Base-by-base conservation (phyloP, 371 early-diverging fungal species). In the Mucor indicus region DNA sequence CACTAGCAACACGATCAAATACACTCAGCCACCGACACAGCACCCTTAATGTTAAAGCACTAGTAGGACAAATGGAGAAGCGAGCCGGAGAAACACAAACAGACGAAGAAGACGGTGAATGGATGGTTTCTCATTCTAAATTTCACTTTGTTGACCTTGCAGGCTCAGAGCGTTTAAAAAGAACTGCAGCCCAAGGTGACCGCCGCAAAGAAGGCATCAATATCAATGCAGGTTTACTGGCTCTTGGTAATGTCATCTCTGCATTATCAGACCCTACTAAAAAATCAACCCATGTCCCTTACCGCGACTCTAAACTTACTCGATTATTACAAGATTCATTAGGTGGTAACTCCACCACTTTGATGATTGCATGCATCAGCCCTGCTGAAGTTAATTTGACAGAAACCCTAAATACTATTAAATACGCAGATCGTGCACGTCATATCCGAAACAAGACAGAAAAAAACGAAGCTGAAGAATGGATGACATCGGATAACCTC, bases 81-180 rank as follows among this genome's bases (percentile, higher is more conserved):
- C 59, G 50, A 7, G 15, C 53, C 19, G 49, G 50, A 17, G 27
- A 38, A 10, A 31, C 42, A n/a, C 31, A 55, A 53, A 29, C 50
- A 20, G 48, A 53, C 5, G 44, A 62, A 61, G 49, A 55, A 12
- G 68, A 67, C 5, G 63, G 71, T 5, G 73, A 77, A 27, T 73
- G 75, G 64, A 57, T 81, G 35, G 49, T 63, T 1, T 50, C 86
- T 29, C 69, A 77, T 8, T 88, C 91, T 24, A 98, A 97, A 66
- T 93, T 96, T 54, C 92, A 95, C 58, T 98, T 99, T 81, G 99
- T 99, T 19, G 99, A 99, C 76, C 75, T 99, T 55, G 99, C 99
- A 22, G 99, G 99, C 5, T 91, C 92, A 13, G 99, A 99, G 67
- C 80, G 99, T 38, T 64, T 98, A 16, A 99, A 98, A 67, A 82